Conservation (phyloP, 2,329 filamentous ascomycete species). For the Botrytis pseudocinerea region DNA sequence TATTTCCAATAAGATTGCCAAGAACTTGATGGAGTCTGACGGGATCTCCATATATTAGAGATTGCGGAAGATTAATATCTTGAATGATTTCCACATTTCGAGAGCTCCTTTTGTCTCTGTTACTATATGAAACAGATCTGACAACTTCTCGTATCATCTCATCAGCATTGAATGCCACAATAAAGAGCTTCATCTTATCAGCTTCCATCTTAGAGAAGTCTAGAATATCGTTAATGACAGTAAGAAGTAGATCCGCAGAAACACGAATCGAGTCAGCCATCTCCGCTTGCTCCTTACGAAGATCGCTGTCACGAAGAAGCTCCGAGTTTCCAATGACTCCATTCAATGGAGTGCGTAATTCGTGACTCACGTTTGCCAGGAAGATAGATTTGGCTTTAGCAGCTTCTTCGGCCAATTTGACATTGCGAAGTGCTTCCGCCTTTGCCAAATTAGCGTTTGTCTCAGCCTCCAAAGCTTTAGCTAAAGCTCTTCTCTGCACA, state of each 20-base stretch:
- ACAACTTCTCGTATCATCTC: conserved; percentile 68
- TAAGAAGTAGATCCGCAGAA: conserved; percentile 82
- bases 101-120: conserved; percentile 61
- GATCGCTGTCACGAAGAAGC: conserved; percentile 71
- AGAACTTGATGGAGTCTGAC: conserved; percentile 67
- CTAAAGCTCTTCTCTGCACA: conserved; percentile 72
- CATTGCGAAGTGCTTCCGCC: conserved; percentile 73
- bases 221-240: conserved; percentile 93
- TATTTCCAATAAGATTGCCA: conserved; percentile 88
- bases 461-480: conserved; percentile 71
- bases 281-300: conserved; percentile 76
- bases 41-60: conserved; percentile 70
- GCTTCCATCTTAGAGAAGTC: conserved; percentile 95
- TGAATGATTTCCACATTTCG: conserved; percentile 64
- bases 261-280: conserved; percentile 86
- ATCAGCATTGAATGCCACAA: conserved; percentile 66
- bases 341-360: conserved; percentile 79
- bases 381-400: conserved; percentile 83
- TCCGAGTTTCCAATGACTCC: conserved; percentile 89
- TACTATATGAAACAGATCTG: conserved; percentile 65
- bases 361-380: conserved; percentile 76
- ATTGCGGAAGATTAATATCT: conserved; percentile 66
- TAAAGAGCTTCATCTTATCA: conserved; percentile 79
- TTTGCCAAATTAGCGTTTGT: conserved; percentile 76
- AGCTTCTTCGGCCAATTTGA: conserved; percentile 79